Conservation (phyloP, 1,139 yeast species). For the Magnusiomyces starmeri region DNA sequence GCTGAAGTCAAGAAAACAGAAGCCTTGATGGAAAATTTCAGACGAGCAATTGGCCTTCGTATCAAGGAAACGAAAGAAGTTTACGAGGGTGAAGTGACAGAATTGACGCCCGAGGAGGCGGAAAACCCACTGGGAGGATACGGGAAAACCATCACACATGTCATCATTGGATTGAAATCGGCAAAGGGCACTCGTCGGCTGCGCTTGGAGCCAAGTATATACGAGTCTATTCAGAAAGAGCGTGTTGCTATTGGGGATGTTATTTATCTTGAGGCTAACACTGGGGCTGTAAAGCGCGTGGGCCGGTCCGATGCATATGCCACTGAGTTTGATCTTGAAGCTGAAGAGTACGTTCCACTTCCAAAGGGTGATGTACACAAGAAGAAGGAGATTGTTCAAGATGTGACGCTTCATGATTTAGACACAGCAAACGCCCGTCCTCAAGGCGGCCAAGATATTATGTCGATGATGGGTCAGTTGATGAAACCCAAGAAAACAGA, state of each 20-base stretch:
- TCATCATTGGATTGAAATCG: constrained; percentile 86
- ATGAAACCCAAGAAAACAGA: constrained; percentile 97
- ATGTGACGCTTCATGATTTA: constrained; percentile 89
- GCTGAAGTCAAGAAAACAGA: constrained; percentile 98
- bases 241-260: constrained; percentile 94
- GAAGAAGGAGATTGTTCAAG: constrained; percentile 96
- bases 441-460: constrained; percentile 97
- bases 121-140: constrained; percentile 97
- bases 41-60: constrained; percentile 92
- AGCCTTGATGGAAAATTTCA: constrained; percentile 92
- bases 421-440: constrained; percentile 97
- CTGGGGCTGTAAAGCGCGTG: constrained; percentile 95
- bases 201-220: constrained; percentile 89
- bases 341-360: constrained; percentile 96
- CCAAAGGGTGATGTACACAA: constrained; percentile 99
- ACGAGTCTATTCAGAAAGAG: constrained; percentile 93
- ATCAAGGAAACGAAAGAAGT: constrained; percentile 97
- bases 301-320: constrained; percentile 98
- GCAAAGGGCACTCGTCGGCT: constrained; percentile 93
- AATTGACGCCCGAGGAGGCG: constrained; percentile 92
- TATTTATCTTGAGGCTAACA: constrained; percentile 91
- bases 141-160: constrained; percentile 93
- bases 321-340: constrained; percentile 95
- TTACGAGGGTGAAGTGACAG: constrained; percentile 97
- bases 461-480: constrained; percentile 98